Conservation (phyloP, 345 rosid genomes). For the Lagerstroemia speciosa region DNA sequence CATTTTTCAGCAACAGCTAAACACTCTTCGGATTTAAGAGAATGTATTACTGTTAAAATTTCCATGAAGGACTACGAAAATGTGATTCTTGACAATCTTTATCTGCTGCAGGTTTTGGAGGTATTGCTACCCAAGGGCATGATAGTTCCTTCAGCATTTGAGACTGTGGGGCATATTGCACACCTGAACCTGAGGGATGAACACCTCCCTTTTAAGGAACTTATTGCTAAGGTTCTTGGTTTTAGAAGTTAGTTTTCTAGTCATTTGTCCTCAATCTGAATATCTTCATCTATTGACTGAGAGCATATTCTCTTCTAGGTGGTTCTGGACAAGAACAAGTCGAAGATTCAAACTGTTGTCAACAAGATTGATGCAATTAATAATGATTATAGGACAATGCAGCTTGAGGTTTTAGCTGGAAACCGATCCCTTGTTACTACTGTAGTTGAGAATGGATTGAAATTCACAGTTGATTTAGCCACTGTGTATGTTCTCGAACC, state of each 20-base stretch:
- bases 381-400: conserved; percentile 80
- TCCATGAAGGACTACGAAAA: not conserved
- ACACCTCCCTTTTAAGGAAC: conserved; percentile 54
- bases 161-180: conserved; percentile 78
- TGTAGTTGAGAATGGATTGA: conserved; percentile 81
- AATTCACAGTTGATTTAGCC: conserved; percentile 80
- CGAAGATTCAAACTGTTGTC: conserved; percentile 86
- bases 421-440: conserved; percentile 77
- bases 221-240: conserved; percentile 64
- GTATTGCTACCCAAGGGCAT: conserved; percentile 61
- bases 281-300: conserved; percentile 6
- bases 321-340: conserved; percentile 78
- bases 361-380: conserved; percentile 69
- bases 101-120: conserved; percentile 60
- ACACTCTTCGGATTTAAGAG: not conserved
- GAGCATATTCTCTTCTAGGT: conserved; percentile 42
- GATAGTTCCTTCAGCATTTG: conserved; percentile 84
- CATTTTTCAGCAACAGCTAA: not conserved
- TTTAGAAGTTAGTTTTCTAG: not conserved
- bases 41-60: not conserved
- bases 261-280: conserved; percentile 4
- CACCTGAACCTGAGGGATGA: conserved; percentile 78
- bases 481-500: conserved; percentile 47
- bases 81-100: conserved; percentile 1
- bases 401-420: conserved; percentile 92